Conservation (phyloP, 371 early-diverging fungal species). For the Encephalitozoon hellem region DNA sequence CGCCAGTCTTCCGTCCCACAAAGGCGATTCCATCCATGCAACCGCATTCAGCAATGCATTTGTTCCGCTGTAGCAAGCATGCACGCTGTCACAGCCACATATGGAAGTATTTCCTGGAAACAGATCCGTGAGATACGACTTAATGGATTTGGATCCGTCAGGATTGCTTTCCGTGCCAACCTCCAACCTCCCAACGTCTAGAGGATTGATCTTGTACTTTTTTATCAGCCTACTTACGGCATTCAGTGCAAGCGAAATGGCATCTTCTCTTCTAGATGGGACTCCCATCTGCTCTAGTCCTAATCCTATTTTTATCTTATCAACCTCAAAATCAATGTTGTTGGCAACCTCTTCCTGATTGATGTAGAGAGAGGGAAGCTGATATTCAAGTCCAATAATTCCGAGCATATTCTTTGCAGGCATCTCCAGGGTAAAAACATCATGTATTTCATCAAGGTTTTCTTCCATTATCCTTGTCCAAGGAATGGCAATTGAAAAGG, state of each 20-base stretch:
- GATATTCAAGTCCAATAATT: constrained; percentile 39
- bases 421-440: not conserved
- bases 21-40: constrained; percentile 81
- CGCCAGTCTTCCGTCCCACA: constrained; percentile 75
- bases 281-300: constrained; percentile 27
- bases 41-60: constrained; percentile 83
- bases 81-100: constrained; percentile 86
- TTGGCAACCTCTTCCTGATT: constrained; percentile 25
- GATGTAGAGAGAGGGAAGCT: constrained; percentile 19
- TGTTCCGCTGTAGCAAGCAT: constrained; percentile 95
- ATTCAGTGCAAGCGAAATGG: constrained; percentile 53
- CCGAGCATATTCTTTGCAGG: constrained; percentile 10
- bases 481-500: not conserved
- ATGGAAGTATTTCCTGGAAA: constrained; percentile 78
- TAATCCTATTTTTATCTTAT: constrained; percentile 36
- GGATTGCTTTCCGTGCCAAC: constrained; percentile 94
- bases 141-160: constrained; percentile 90
- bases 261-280: constrained; percentile 20
- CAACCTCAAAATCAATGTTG: not conserved
- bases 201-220: constrained; percentile 72
- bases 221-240: constrained; percentile 77
- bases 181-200: constrained; percentile 79
- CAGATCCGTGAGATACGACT: constrained; percentile 82
- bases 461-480: not conserved
- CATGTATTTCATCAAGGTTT: not conserved